Evolutionary conservation across 1,284 basidiomycete species (phyloP).

Genomic region (Wallemia mellicola): DNA sequence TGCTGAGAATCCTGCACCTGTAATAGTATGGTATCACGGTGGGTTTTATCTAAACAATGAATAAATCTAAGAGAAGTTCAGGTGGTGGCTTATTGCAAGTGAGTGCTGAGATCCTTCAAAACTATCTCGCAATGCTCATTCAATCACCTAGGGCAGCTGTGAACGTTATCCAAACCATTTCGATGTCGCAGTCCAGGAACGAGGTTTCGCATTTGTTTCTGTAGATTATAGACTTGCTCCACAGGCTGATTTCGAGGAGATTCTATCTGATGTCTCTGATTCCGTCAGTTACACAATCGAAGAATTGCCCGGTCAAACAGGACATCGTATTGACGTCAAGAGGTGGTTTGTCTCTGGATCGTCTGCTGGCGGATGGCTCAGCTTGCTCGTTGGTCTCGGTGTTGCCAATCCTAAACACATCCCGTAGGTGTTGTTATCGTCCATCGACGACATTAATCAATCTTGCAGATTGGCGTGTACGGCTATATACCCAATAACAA

Average conservation of each 20-base stretch:
- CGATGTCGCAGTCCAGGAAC: too few relatives aligned
- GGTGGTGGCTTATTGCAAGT: slow-evolving; percentile 2
- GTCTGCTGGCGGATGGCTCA: slow-evolving; percentile 7
- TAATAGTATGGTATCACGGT: slow-evolving; percentile 9
- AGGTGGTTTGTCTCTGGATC: slow-evolving; percentile 5
- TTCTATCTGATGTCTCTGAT: slow-evolving; percentile 4
- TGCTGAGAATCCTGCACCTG: slow-evolving; percentile 1
- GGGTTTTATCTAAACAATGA: slow-evolving; percentile 6
- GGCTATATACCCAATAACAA: slow-evolving; percentile 8
- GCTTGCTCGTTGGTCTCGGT: slow-evolving; percentile 5
- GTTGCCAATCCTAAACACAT: neutral
- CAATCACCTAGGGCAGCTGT: neutral
- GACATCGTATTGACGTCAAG: slow-evolving; percentile 3
- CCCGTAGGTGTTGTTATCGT: neutral
- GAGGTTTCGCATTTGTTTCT: slow-evolving; percentile 4
- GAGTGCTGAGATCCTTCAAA: neutral
- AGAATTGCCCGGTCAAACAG: neutral
- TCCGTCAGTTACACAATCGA: slow-evolving; percentile 1
- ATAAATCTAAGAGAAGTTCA: neutral
- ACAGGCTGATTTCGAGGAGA: slow-evolving; percentile 4
- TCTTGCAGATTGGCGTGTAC: neutral
- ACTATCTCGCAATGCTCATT: neutral
- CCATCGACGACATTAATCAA: neutral
- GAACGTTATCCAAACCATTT: slow-evolving; percentile 5
- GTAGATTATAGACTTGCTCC: slow-evolving; percentile 8